Percentiles rank a stretch among this genome's conserved stretches.
phyloP scores from a whole-genome alignment of 2,329 filamentous ascomycete species.

The Mycocentrospora acerina region DNA sequence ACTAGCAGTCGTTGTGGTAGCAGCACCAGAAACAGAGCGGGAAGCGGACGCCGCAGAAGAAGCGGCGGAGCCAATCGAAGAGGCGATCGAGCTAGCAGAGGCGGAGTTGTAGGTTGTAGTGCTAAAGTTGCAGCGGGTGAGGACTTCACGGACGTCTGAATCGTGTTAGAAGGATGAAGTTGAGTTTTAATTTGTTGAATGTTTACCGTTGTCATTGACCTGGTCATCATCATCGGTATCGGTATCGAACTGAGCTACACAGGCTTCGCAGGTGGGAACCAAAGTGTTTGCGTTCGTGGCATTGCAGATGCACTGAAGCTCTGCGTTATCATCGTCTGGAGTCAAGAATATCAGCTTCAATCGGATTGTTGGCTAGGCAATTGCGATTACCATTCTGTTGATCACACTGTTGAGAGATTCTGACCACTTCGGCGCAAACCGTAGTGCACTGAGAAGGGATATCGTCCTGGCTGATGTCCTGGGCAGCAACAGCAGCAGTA shows the following conservation, averaged over 20 bases:
- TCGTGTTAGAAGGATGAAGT: not conserved
- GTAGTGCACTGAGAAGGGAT: constrained; percentile 31
- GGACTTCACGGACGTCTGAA: constrained; percentile 29
- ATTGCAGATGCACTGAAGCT: constrained; percentile 33
- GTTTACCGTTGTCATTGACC: constrained; percentile 18
- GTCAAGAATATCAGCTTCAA: not conserved
- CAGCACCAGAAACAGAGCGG: constrained; percentile 4
- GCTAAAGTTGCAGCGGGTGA: constrained; percentile 32
- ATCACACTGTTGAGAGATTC: constrained; percentile 28
- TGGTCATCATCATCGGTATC: constrained; percentile 12
- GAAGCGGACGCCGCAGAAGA: constrained; percentile 5
- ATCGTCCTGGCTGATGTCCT: constrained; percentile 34
- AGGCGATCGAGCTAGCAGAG: constrained; percentile 8
- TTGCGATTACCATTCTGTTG: constrained; percentile 16
- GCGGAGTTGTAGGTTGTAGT: constrained; percentile 26
- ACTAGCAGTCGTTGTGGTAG: not conserved
- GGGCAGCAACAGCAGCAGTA: constrained; percentile 20
- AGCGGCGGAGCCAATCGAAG: constrained; percentile 4
- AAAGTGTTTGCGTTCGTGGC: constrained; percentile 22
- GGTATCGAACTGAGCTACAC: constrained; percentile 27
- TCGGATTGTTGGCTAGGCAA: not conserved
- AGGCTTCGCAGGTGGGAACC: constrained; percentile 34
- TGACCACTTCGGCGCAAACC: constrained; percentile 28
- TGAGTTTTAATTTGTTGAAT: constrained; percentile 1
- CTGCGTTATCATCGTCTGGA: constrained; percentile 23